Evolutionary conservation across 352 stramenopile genomes (phyloP).

Genomic region (Salisapilia sapeloensis): DNA sequence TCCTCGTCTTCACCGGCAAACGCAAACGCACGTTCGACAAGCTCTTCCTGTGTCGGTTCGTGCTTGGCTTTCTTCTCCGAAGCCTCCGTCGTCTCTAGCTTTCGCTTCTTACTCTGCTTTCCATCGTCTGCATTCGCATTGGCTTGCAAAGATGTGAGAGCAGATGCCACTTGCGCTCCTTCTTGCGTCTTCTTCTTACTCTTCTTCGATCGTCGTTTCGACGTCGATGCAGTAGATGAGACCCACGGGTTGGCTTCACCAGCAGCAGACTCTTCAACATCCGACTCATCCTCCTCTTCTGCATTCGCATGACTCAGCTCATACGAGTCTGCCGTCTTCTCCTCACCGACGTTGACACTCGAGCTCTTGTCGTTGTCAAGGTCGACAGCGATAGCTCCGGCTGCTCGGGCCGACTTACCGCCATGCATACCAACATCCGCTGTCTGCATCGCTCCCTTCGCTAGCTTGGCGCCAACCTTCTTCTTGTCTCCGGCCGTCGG

Average conservation of each 20-base stretch:
- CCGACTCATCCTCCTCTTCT: slow-evolving; percentile 2
- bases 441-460: slow-evolving; percentile 33
- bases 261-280: slow-evolving; percentile 8
- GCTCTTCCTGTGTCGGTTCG: slow-evolving; percentile 75
- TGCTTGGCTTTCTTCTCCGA: slow-evolving; percentile 12
- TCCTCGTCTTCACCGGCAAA: slow-evolving; percentile 82
- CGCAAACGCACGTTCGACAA: slow-evolving; percentile 92
- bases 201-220: slow-evolving; percentile 16
- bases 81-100: slow-evolving; percentile 14
- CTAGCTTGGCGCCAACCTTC: slow-evolving; percentile 28
- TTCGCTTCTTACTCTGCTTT: slow-evolving; percentile 46
- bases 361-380: slow-evolving; percentile 23
- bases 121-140: slow-evolving; percentile 3
- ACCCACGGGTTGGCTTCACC: slow-evolving; percentile 5
- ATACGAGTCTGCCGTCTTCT: too few relatives aligned
- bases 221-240: too few relatives aligned
- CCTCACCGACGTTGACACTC: slow-evolving; percentile 1
- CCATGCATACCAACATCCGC: slow-evolving; percentile 56
- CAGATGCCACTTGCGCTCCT: slow-evolving; percentile 3
- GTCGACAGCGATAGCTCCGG: slow-evolving; percentile 46
- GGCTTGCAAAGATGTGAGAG: slow-evolving; percentile 1
- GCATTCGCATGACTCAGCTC: neutral
- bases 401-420: slow-evolving; percentile 40
- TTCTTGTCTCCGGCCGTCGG: slow-evolving; percentile 33
- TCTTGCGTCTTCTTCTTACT: slow-evolving; percentile 6